Conservation (phyloP, 345 rosid species). For the Cardamine chenopodiifolia region DNA sequence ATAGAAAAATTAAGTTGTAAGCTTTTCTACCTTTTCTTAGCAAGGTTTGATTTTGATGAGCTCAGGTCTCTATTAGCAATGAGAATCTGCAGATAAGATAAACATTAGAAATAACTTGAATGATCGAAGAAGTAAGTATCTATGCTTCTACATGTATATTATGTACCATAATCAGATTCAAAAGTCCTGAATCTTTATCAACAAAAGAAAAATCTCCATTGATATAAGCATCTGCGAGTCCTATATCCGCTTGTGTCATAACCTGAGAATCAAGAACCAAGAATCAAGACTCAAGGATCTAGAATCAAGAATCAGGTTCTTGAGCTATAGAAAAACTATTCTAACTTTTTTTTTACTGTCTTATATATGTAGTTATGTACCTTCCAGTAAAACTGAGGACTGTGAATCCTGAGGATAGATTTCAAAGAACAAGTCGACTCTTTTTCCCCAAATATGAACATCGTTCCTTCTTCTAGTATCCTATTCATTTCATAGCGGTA, state of each 20-base stretch:
- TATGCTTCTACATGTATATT: slow-evolving; percentile 11
- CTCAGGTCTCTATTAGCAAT: slow-evolving; percentile 62
- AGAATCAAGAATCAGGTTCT: not conserved
- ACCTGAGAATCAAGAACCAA: slow-evolving; percentile 52
- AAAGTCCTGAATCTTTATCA: slow-evolving; percentile 73
- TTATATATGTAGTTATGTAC: slow-evolving; percentile 49
- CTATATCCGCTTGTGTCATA: slow-evolving; percentile 91
- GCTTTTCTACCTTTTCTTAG: slow-evolving; percentile 57
- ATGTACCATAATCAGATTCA: slow-evolving; percentile 72
- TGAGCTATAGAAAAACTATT: not conserved
- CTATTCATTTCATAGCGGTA: not conserved
- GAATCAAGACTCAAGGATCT: not conserved
- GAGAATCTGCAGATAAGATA: slow-evolving; percentile 55
- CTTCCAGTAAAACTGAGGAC: slow-evolving; percentile 94
- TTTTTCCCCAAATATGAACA: slow-evolving; percentile 67
- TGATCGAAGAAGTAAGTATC: not conserved
- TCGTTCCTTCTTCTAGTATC: slow-evolving; percentile 78
- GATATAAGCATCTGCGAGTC: slow-evolving; percentile 84
- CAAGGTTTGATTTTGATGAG: slow-evolving; percentile 45
- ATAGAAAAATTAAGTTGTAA: not conserved
- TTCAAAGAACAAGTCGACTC: slow-evolving; percentile 49
- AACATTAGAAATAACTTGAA: not conserved
- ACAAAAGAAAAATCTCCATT: slow-evolving; percentile 81
- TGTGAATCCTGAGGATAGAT: slow-evolving; percentile 64
- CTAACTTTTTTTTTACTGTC: not conserved